Conservation (phyloP, 768 basidiomycete genomes). For the Pleurotus salmoneostramineus region DNA sequence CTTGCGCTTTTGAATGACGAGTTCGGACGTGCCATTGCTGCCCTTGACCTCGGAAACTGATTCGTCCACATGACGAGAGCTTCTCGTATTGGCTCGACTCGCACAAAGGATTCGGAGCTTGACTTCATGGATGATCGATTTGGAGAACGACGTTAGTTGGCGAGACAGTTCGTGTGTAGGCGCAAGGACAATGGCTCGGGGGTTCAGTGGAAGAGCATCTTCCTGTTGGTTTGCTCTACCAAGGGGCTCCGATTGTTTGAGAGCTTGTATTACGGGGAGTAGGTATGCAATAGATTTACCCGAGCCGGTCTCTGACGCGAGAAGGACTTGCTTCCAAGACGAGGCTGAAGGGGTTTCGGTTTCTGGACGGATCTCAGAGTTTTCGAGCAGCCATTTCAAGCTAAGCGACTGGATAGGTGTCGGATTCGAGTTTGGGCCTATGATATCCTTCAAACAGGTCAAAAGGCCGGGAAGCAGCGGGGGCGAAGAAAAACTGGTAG, state of each 20-base stretch:
- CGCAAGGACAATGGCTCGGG: slow-evolving; percentile 77
- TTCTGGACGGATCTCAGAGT: neutral
- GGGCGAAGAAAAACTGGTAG: slow-evolving; percentile 59
- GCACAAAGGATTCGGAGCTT: slow-evolving; percentile 76
- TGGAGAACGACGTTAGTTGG: slow-evolving; percentile 73
- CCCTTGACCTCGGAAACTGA: slow-evolving; percentile 50
- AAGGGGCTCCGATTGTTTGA: slow-evolving; percentile 60
- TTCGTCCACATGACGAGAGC: slow-evolving; percentile 14
- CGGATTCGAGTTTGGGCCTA: slow-evolving; percentile 55
- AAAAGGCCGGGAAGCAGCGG: slow-evolving; percentile 66
- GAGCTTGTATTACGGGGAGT: slow-evolving; percentile 73
- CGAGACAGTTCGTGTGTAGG: slow-evolving; percentile 89
- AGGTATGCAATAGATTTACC: slow-evolving; percentile 92
- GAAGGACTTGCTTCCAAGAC: slow-evolving; percentile 50
- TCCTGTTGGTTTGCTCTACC: neutral
- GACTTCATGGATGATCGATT: slow-evolving; percentile 65
- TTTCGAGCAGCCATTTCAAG: slow-evolving; percentile 56
- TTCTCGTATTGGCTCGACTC: slow-evolving; percentile 53
- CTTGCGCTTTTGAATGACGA: slow-evolving; percentile 16
- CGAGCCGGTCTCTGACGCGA: slow-evolving; percentile 89
- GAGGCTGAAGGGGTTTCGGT: slow-evolving; percentile 6
- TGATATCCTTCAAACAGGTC: slow-evolving; percentile 47
- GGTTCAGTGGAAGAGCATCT: slow-evolving; percentile 35
- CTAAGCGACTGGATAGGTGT: slow-evolving; percentile 80
- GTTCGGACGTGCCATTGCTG: slow-evolving; percentile 24